phyloP scores from a whole-genome alignment of 2,329 filamentous ascomycete species.

The Dactylella cylindrospora region DNA sequence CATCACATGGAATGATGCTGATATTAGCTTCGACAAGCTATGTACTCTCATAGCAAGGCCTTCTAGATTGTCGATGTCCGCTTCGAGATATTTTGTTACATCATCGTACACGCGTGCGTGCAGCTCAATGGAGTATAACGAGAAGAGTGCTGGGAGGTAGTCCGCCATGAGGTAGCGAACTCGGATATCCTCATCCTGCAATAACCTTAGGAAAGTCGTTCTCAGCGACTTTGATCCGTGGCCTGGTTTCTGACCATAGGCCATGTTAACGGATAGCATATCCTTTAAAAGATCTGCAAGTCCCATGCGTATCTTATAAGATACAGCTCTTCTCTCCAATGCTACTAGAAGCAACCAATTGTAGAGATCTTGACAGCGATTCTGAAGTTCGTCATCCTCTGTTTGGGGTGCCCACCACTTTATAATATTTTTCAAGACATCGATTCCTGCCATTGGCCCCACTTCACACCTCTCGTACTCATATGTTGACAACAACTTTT shows the following conservation, averaged over 20 bases:
- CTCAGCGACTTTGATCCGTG: conserved; percentile 57
- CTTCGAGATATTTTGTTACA: conserved; percentile 75
- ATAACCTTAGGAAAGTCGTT: conserved; percentile 72
- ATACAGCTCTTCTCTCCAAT: conserved; percentile 69
- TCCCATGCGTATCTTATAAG: conserved; percentile 66
- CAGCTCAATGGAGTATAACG: conserved; percentile 74
- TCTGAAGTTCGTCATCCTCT: conserved; percentile 62
- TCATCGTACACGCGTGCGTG: conserved; percentile 86
- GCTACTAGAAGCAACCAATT: conserved; percentile 70
- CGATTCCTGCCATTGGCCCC: conserved; percentile 67
- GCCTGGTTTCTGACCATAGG: conserved; percentile 64
- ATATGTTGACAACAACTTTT: conserved; percentile 58
- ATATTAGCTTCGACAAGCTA: conserved; percentile 73
- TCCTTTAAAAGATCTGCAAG: conserved; percentile 70
- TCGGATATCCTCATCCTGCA: conserved; percentile 65
- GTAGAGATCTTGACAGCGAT: conserved; percentile 74
- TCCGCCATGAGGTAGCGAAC: conserved; percentile 76
- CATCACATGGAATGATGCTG: conserved; percentile 80
- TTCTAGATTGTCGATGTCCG: conserved; percentile 69
- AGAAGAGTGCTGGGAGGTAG: conserved; percentile 72
- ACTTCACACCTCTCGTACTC: conserved; percentile 74
- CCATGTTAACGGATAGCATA: conserved; percentile 66
- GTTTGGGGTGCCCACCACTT: conserved; percentile 63
- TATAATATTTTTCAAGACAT: conserved; percentile 66
- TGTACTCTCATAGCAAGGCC: conserved; percentile 82